phyloP scores from a whole-genome alignment of 768 basidiomycete species.

The Rhodotorula sphaerocarpa region DNA sequence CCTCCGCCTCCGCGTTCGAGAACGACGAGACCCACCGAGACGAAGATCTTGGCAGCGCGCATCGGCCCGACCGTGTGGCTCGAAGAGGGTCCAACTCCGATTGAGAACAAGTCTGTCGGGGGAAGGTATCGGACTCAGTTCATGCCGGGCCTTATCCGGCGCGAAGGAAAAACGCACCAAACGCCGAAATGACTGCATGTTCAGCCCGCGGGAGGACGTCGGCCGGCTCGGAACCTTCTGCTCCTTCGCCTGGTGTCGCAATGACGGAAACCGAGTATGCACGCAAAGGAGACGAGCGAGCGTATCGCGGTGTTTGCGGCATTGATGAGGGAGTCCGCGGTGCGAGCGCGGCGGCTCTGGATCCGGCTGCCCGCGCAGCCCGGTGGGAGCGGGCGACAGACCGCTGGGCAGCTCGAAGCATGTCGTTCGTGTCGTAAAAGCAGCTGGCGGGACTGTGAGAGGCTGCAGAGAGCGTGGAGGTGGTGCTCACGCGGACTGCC shows the following conservation, averaged over 20 bases:
- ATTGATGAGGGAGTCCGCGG: too few relatives aligned
- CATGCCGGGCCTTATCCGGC: neutral
- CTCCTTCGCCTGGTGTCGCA: too few relatives aligned
- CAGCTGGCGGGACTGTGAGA: too few relatives aligned
- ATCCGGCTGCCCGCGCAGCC: too few relatives aligned
- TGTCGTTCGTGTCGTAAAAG: too few relatives aligned
- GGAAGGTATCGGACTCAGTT: constrained; percentile 57
- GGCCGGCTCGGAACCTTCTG: neutral
- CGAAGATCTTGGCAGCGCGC: constrained; percentile 52
- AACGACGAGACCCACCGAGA: neutral
- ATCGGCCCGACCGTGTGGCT: constrained; percentile 73
- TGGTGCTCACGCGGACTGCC: too few relatives aligned
- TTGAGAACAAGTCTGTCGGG: constrained; percentile 21
- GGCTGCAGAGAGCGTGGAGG: too few relatives aligned
- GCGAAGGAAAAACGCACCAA: constrained; percentile 11
- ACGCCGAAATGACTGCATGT: constrained; percentile 47
- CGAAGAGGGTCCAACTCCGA: constrained; percentile 51
- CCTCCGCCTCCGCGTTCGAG: too few relatives aligned
- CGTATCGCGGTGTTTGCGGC: too few relatives aligned
- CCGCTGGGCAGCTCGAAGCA: too few relatives aligned
- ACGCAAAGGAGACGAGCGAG: neutral
- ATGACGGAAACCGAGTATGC: too few relatives aligned
- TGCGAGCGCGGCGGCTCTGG: neutral
- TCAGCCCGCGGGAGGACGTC: constrained; percentile 48
- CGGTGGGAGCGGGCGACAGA: too few relatives aligned